Evolutionary conservation across 768 basidiomycete genomes (phyloP).

Genomic region (Lactifluus volemus): DNA sequence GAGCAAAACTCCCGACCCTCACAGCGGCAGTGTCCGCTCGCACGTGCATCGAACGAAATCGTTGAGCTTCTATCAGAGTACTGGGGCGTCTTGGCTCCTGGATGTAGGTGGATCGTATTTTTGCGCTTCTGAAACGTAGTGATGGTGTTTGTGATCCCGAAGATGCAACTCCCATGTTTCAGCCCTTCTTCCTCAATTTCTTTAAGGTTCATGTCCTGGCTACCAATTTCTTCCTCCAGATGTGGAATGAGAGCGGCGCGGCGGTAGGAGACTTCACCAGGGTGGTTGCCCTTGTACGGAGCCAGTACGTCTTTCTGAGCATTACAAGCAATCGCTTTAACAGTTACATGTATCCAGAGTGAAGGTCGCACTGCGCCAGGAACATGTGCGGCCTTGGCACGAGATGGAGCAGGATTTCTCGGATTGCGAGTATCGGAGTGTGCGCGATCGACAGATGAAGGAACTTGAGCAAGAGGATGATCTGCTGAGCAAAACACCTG

Average conservation of each 20-base stretch:
- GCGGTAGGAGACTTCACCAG: constrained; percentile 68
- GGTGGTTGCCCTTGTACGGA: constrained; percentile 66
- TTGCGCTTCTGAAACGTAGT: neutral
- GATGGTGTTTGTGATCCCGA: neutral
- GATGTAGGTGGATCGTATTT: constrained; percentile 43
- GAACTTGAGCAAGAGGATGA: constrained; percentile 87
- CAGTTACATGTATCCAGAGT: constrained; percentile 37
- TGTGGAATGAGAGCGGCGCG: constrained; percentile 87
- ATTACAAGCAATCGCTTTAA: neutral
- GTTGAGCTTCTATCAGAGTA: constrained; percentile 78
- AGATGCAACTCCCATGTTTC: constrained; percentile 78
- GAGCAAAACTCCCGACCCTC: constrained; percentile 72
- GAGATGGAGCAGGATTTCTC: constrained; percentile 75
- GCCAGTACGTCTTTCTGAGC: constrained; percentile 54
- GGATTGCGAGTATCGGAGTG: constrained; percentile 76
- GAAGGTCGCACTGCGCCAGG: constrained; percentile 64
- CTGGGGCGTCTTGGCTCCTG: constrained; percentile 80
- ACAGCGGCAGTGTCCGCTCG: constrained; percentile 74
- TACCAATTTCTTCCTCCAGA: constrained; percentile 79
- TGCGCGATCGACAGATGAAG: constrained; percentile 83
- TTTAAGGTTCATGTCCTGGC: constrained; percentile 73
- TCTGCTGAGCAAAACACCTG: constrained; percentile 73
- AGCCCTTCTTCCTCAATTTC: constrained; percentile 85
- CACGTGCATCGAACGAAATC: constrained; percentile 76
- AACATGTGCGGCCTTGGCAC: constrained; percentile 73